Percentiles rank a stretch among this genome's conserved stretches.
Conservation (phyloP, 768 basidiomycete species). For the Termitomyces sp. region DNA sequence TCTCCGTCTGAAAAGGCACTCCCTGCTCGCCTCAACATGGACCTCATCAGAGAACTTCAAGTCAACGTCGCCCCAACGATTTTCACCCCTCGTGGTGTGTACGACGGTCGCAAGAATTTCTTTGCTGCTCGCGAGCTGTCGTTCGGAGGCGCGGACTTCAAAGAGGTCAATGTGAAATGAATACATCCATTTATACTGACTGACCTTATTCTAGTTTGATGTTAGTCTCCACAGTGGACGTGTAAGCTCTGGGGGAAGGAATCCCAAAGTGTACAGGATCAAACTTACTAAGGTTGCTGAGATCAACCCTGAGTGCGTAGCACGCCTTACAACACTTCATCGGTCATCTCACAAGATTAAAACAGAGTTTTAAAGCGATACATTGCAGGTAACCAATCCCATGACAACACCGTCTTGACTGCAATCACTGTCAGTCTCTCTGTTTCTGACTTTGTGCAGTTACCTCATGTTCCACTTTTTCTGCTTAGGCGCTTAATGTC, state of each 20-base stretch:
- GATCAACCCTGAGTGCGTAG: conserved; percentile 47
- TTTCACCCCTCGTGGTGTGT: conserved; percentile 70
- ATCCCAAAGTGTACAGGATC: conserved; percentile 66
- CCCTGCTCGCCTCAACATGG: conserved; percentile 65
- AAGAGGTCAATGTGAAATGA: conserved; percentile 39
- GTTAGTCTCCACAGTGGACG: conserved; percentile 42
- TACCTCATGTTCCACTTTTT: background rate
- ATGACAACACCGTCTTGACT: conserved; percentile 60
- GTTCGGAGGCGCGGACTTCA: conserved; percentile 44
- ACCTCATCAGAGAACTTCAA: conserved; percentile 63
- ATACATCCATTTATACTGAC: background rate
- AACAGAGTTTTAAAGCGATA: conserved; percentile 54
- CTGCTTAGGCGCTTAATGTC: conserved; percentile 56
- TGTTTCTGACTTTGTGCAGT: background rate
- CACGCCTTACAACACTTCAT: background rate
- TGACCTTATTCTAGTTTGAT: conserved; percentile 43
- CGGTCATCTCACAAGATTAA: background rate
- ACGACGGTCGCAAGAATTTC: conserved; percentile 76
- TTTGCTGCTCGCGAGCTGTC: conserved; percentile 60
- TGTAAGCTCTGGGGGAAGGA: conserved; percentile 29
- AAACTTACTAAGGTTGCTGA: conserved; percentile 51
- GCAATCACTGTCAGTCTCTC: conserved; percentile 49
- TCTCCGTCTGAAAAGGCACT: conserved; percentile 63
- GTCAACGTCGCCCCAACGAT: conserved; percentile 49
- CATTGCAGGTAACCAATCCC: conserved; percentile 53